Conservation (phyloP, 1,284 basidiomycete genomes). For the Ustilago tritici region DNA sequence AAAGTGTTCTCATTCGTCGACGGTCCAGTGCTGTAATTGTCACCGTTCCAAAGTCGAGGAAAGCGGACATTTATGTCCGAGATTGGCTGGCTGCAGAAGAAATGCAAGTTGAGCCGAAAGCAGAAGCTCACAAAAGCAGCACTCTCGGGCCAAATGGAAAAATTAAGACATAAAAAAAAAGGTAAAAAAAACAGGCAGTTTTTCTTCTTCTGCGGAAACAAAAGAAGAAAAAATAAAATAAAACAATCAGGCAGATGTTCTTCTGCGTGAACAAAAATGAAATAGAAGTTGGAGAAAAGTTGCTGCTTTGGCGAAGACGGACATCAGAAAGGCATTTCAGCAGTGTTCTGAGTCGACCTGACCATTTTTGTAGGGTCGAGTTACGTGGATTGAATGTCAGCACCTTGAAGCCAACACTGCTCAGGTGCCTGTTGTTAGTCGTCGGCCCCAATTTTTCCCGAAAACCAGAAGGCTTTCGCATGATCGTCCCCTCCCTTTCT, state of each 20-base stretch:
- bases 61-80: not conserved
- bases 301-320: not conserved
- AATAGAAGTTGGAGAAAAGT: slow-evolving; percentile 8
- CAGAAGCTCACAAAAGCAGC: not conserved
- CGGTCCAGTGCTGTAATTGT: not conserved
- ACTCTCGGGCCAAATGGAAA: not conserved
- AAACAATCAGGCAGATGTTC: slow-evolving; percentile 11
- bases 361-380: not conserved
- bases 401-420: not conserved
- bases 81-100: not conserved
- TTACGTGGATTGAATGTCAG: not conserved
- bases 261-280: slow-evolving; percentile 15
- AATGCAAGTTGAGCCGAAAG: slow-evolving; percentile 2
- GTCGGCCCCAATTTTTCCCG: slow-evolving; percentile 10
- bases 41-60: not conserved
- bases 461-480: not conserved
- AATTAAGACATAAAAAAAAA: not conserved
- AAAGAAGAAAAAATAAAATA: not conserved
- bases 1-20: not conserved
- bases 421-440: not conserved
- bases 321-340: not conserved
- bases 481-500: not conserved
- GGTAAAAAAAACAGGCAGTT: slow-evolving; percentile 3
- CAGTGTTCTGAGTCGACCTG: not conserved
- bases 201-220: not conserved